phyloP scores from a whole-genome alignment of 306 rosid genomes.

The Leucaena leucocephala region DNA sequence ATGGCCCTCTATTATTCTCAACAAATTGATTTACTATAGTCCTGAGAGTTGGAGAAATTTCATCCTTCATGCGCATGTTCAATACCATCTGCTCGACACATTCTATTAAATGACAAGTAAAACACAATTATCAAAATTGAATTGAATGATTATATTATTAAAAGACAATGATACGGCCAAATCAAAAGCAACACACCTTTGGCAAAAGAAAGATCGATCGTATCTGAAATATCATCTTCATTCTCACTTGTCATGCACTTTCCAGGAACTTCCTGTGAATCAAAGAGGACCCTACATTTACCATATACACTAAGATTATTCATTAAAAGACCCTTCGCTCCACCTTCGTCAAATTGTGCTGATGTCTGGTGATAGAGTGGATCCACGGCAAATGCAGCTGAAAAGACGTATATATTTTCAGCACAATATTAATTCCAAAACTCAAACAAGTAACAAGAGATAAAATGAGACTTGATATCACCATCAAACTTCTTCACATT shows the following conservation, averaged over 20 bases:
- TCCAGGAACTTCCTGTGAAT: slow-evolving; percentile 81
- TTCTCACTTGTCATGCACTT: slow-evolving; percentile 58
- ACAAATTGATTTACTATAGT: slow-evolving; percentile 70
- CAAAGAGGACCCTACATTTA: slow-evolving; percentile 87
- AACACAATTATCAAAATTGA: slow-evolving; percentile 19
- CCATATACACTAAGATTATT: slow-evolving; percentile 91
- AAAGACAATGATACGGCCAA: slow-evolving; percentile 35
- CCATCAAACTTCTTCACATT: slow-evolving; percentile 95
- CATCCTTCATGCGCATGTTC: slow-evolving; percentile 68
- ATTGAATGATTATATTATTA: slow-evolving; percentile 32
- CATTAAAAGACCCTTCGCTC: slow-evolving; percentile 94
- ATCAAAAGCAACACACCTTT: slow-evolving; percentile 62
- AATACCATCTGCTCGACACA: slow-evolving; percentile 76
- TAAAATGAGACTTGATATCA: slow-evolving; percentile 49
- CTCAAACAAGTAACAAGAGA: slow-evolving; percentile 34
- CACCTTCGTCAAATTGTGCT: slow-evolving; percentile 97
- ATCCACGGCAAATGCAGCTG: slow-evolving; percentile 96
- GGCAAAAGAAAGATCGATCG: slow-evolving; percentile 84
- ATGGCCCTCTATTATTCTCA: slow-evolving; percentile 79
- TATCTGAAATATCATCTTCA: slow-evolving; percentile 60
- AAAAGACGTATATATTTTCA: slow-evolving; percentile 40
- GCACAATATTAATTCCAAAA: slow-evolving; percentile 36
- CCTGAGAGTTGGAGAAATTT: slow-evolving; percentile 87
- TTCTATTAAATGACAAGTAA: slow-evolving; percentile 47
- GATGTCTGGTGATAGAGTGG: slow-evolving; percentile 97